Conservation (phyloP, 352 stramenopile species). For the Phytopythium montanum region DNA sequence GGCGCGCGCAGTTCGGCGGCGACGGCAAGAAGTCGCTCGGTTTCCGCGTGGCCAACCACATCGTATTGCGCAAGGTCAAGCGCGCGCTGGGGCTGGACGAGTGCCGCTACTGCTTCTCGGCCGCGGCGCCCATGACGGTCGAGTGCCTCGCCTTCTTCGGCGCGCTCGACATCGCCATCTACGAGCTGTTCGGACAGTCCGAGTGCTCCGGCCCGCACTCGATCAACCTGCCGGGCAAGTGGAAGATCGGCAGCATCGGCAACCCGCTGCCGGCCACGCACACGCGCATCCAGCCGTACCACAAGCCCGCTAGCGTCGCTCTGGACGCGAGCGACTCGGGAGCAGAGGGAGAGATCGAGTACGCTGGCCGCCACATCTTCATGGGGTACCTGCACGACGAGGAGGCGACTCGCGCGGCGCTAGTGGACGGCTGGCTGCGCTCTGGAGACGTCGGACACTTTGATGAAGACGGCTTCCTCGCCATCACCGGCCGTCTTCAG, state of each 20-base stretch:
- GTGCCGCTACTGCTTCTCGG: slow-evolving; percentile 80
- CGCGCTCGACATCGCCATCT: slow-evolving; percentile 92
- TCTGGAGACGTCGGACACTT: slow-evolving; percentile 88
- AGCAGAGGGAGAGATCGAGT: slow-evolving; percentile 54
- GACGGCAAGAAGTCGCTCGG: slow-evolving; percentile 47
- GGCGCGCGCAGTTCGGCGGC: slow-evolving; percentile 65
- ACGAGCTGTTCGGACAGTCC: slow-evolving; percentile 90
- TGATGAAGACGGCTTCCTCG: slow-evolving; percentile 86
- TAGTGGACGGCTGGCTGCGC: slow-evolving; percentile 86
- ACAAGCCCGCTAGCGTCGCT: not conserved
- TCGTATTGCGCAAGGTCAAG: slow-evolving; percentile 84
- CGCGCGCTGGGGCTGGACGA: slow-evolving; percentile 75
- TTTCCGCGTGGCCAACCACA: slow-evolving; percentile 78
- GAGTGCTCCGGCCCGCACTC: slow-evolving; percentile 88
- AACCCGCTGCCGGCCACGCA: slow-evolving; percentile 49
- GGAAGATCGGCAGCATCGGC: slow-evolving; percentile 86
- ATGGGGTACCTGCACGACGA: slow-evolving; percentile 75
- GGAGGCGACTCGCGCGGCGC: slow-evolving; percentile 44
- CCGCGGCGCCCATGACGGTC: slow-evolving; percentile 61
- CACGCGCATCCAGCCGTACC: slow-evolving; percentile 38
- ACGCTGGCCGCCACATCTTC: slow-evolving; percentile 64
- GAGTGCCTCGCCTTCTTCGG: slow-evolving; percentile 86
- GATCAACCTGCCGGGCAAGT: slow-evolving; percentile 65
- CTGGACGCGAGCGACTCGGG: slow-evolving; percentile 6
- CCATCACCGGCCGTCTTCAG: slow-evolving; percentile 93